Evolutionary conservation across 1,284 basidiomycete genomes (phyloP).

Genomic region (Rugosomyces carneus): DNA sequence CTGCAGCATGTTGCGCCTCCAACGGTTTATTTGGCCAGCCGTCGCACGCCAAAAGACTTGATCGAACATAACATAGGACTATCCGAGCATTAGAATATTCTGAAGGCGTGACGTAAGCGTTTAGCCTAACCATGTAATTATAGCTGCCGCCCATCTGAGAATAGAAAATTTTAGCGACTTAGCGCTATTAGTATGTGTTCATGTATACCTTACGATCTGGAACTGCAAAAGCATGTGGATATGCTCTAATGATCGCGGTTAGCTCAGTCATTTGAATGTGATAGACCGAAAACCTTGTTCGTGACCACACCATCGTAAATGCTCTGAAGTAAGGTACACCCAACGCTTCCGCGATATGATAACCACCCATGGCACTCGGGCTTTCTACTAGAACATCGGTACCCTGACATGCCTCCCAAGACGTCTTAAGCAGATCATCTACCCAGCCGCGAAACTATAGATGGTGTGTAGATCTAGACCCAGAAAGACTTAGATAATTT

Average conservation of each 20-base stretch:
- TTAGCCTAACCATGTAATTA: constrained; percentile 85
- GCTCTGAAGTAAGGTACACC: constrained; percentile 90
- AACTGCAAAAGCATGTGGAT: constrained; percentile 97
- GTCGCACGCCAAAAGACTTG: constrained; percentile 97
- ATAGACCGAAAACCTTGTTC: constrained; percentile 48
- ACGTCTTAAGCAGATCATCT: constrained; percentile 88
- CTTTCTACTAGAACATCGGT: constrained; percentile 93
- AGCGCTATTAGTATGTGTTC: constrained; percentile 5
- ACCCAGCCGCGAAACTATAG: constrained; percentile 91
- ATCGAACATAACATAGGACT: constrained; percentile 92
- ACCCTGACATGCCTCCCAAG: constrained; percentile 93
- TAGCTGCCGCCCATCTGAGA: constrained; percentile 88
- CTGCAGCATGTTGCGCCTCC: constrained; percentile 77
- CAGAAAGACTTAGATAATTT: constrained; percentile 6
- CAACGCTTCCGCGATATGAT: constrained; percentile 93
- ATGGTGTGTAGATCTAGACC: constrained; percentile 5
- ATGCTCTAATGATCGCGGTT: constrained; percentile 50
- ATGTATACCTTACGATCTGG: constrained; percentile 73
- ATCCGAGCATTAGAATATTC: background rate
- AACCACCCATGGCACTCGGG: constrained; percentile 98
- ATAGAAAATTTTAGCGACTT: constrained; percentile 15
- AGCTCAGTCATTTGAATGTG: background rate
- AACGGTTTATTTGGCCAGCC: constrained; percentile 90
- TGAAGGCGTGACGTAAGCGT: background rate
- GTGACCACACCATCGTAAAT: constrained; percentile 84